A percentile compares a stretch with the other conserved stretches of the same genome.
phyloP scores from a whole-genome alignment of 139 green algal genomes.

The Eudorina sp. region DNA sequence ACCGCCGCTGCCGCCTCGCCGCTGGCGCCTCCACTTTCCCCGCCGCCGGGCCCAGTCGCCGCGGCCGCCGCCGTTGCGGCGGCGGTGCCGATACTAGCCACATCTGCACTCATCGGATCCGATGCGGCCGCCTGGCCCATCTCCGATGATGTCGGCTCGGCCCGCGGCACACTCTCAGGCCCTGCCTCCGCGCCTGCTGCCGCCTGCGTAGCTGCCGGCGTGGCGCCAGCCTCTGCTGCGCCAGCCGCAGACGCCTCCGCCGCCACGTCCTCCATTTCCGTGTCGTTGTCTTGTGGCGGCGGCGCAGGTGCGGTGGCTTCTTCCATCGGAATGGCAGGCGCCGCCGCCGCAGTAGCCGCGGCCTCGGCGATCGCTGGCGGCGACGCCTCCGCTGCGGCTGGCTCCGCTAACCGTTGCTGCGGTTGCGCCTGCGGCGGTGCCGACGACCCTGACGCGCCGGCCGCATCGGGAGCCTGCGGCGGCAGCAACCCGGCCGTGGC shows the following conservation, averaged over 20 bases:
- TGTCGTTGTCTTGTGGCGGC: slow-evolving; percentile 10
- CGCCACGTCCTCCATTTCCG: slow-evolving; percentile 41
- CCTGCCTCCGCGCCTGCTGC: neutral
- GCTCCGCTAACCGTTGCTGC: neutral
- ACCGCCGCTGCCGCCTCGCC: neutral
- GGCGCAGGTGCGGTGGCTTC: neutral
- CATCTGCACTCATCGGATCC: slow-evolving; percentile 48
- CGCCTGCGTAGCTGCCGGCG: neutral
- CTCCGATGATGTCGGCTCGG: neutral
- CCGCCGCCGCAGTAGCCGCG: neutral
- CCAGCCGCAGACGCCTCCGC: neutral
- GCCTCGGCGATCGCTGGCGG: neutral
- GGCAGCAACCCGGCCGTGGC: neutral
- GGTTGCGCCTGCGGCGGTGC: neutral
- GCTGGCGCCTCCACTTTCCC: neutral
- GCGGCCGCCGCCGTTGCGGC: slow-evolving; percentile 37
- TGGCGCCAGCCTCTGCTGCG: neutral
- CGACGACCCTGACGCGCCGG: neutral
- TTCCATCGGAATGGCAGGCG: neutral
- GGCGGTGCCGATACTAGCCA: neutral
- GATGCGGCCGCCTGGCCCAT: neutral
- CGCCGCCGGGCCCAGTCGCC: neutral
- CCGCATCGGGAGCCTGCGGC: neutral
- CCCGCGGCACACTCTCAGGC: neutral
- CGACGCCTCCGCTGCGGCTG: neutral